Conservation (phyloP, 2,329 filamentous ascomycete species). For the Pestalotiopsis sp. region DNA sequence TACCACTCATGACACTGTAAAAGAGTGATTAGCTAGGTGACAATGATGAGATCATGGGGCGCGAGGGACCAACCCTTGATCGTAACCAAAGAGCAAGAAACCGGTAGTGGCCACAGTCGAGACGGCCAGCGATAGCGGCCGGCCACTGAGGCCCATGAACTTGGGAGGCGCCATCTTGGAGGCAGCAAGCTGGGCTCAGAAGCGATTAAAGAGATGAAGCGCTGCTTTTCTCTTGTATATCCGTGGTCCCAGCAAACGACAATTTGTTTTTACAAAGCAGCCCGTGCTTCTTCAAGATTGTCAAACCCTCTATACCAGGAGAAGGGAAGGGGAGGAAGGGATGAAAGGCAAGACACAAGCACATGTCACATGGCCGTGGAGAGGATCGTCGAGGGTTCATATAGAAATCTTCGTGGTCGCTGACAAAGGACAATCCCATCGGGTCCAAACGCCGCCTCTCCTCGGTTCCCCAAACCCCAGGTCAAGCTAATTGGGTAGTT, state of each 20-base stretch:
- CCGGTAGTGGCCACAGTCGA: constrained; percentile 67
- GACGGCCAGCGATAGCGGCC: constrained; percentile 56
- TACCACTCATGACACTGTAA: constrained; percentile 52
- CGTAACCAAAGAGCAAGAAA: constrained; percentile 64
- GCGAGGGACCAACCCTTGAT: constrained; percentile 45
- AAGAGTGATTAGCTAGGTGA: background rate
- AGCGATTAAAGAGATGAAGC: background rate
- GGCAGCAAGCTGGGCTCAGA: background rate
- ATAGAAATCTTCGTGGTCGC: background rate
- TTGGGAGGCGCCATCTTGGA: constrained; percentile 52
- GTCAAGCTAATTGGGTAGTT: background rate
- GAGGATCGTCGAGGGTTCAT: constrained; percentile 4
- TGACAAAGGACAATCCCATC: constrained; percentile 4
- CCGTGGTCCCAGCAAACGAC: background rate
- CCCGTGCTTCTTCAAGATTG: background rate
- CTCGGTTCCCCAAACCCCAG: constrained; percentile 1
- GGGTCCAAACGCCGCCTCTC: background rate
- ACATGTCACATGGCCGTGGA: background rate
- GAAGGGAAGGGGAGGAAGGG: background rate
- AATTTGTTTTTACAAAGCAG: background rate
- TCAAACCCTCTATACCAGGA: background rate
- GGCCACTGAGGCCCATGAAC: constrained; percentile 63
- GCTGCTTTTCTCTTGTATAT: background rate
- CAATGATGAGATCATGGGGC: background rate
- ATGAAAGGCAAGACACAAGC: background rate